Conservation (phyloP, 2,329 filamentous ascomycete species). For the Cladosporium cucumerinum region DNA sequence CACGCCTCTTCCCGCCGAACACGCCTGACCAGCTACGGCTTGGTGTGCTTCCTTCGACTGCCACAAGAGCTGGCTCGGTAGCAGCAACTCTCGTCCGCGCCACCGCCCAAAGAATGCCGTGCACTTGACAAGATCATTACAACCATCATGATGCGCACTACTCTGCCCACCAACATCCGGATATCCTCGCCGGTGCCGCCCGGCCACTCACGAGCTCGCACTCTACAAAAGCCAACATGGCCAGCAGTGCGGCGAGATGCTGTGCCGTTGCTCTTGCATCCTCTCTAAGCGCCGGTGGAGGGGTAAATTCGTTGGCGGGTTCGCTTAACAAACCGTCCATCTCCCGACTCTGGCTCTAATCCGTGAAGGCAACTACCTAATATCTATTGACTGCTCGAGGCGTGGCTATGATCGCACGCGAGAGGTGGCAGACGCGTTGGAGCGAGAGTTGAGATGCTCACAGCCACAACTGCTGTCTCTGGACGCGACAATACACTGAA, state of each 20-base stretch:
- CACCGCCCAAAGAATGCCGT: background rate
- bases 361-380: background rate
- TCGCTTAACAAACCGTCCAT: background rate
- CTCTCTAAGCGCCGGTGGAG: conserved; percentile 14
- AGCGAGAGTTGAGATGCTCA: background rate
- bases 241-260: background rate
- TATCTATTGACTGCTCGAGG: background rate
- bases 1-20: conserved; percentile 1
- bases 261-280: background rate
- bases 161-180: background rate
- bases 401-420: background rate
- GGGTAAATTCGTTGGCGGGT: background rate
- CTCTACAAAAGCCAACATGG: background rate
- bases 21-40: background rate
- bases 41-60: conserved; percentile 9
- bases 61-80: conserved; percentile 2
- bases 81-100: background rate
- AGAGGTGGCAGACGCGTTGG: background rate
- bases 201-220: background rate
- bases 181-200: background rate
- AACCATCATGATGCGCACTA: background rate
- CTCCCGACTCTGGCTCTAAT: background rate
- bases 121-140: background rate
- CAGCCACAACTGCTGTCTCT: background rate
- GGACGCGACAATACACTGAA: background rate